These are phyloP conservation scores for Penicillium desertorum DNA, from an alignment of 495 filamentous ascomycete genomes.

Conservation along the genomic window DNA sequence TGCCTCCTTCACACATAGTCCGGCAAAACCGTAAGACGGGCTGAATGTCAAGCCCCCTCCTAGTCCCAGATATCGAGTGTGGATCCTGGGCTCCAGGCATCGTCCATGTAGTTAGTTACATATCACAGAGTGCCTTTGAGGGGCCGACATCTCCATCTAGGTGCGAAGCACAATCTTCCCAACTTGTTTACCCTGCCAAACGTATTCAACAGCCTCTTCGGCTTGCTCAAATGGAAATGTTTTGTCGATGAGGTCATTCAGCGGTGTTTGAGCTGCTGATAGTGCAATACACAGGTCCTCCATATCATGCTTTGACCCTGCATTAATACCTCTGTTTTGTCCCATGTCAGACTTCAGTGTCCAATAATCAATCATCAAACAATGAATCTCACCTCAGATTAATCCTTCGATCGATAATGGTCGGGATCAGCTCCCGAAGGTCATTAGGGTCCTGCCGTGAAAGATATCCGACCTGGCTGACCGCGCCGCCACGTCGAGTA, in stretches of 20 bases:
- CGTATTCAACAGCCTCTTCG: conserved; percentile 36
- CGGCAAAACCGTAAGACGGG: not conserved
- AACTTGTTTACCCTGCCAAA: conserved; percentile 40
- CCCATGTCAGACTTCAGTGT: not conserved
- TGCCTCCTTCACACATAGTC: not conserved
- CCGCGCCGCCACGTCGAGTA: conserved; percentile 35
- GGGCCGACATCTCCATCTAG: not conserved
- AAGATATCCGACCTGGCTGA: conserved; percentile 46
- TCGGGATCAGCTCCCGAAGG: conserved; percentile 28
- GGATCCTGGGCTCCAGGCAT: not conserved
- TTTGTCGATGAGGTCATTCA: conserved; percentile 37
- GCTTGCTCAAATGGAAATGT: conserved; percentile 35
- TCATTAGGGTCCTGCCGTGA: conserved; percentile 26
- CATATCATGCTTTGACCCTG: conserved; percentile 36
- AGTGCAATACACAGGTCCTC: conserved; percentile 37
- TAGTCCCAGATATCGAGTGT: not conserved
- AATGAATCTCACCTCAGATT: conserved; percentile 22
- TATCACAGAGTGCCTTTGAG: not conserved
- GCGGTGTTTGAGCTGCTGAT: conserved; percentile 20
- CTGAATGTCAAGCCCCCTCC: not conserved
- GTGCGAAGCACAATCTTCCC: conserved; percentile 38
- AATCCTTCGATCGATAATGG: conserved; percentile 37
- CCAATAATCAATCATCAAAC: not conserved
- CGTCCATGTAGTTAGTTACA: not conserved
- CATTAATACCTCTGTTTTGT: conserved; percentile 37